A percentile compares a stretch with the other conserved stretches of the same genome.
Conservation (phyloP, 495 filamentous ascomycete species). For the Apiosordaria backusii region DNA sequence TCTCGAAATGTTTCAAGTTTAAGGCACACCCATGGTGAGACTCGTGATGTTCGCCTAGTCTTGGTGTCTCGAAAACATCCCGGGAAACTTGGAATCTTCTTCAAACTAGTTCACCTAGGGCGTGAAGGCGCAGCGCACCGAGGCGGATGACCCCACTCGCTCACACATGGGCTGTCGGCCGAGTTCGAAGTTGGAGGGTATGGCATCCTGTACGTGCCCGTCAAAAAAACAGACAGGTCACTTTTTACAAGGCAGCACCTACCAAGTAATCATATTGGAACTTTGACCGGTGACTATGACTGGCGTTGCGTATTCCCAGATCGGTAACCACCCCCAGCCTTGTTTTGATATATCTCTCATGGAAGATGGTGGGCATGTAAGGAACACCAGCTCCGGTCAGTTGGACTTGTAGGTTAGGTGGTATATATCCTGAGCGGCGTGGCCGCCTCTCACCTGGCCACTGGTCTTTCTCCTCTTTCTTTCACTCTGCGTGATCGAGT, state of each 20-base stretch:
- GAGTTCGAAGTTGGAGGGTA: not conserved
- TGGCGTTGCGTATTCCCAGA: constrained; percentile 8
- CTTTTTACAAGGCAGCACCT: constrained; percentile 22
- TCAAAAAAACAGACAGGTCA: constrained; percentile 4
- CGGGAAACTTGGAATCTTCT: not conserved
- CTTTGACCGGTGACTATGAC: constrained; percentile 25
- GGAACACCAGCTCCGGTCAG: not conserved
- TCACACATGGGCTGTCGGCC: not conserved
- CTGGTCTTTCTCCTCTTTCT: constrained; percentile 9
- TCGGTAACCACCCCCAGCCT: not conserved
- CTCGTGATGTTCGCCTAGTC: constrained; percentile 5
- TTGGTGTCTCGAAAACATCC: not conserved
- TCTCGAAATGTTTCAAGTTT: not conserved
- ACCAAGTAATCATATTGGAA: not conserved
- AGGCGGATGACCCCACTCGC: not conserved
- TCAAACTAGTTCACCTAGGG: not conserved
- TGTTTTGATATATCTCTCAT: not conserved
- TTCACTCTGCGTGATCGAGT: constrained; percentile 12
- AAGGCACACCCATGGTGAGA: constrained; percentile 5
- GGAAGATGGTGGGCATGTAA: constrained; percentile 2
- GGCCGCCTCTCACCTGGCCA: constrained; percentile 18
- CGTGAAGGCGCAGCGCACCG: constrained; percentile 4
- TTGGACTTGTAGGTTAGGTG: not conserved
- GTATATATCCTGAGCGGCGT: constrained; percentile 18
- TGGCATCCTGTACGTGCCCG: not conserved